Evolutionary conservation across 129 eudicot species (phyloP).

Genomic region (Helianthus tuberosus): DNA sequence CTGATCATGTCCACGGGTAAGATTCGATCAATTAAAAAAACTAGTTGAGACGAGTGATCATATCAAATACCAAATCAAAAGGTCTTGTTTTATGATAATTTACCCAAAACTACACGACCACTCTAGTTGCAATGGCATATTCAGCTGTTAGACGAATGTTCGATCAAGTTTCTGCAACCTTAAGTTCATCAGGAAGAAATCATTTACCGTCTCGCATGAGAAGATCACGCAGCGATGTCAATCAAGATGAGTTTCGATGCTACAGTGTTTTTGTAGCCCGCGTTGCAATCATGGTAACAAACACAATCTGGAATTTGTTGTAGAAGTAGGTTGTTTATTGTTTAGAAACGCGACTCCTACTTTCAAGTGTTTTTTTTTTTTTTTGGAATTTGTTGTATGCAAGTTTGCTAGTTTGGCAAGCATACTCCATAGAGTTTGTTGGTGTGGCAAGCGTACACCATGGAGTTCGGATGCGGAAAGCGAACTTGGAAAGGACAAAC

Average conservation of each 20-base stretch:
- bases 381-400: too few species aligned
- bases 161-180: slow-evolving; percentile 22
- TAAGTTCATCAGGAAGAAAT: slow-evolving; percentile 35
- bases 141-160: slow-evolving; percentile 37
- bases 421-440: too few species aligned
- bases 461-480: too few species aligned
- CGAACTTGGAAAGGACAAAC: too few species aligned
- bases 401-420: too few species aligned
- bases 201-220: slow-evolving; percentile 32
- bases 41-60: not conserved
- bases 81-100: not conserved
- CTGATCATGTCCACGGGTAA: slow-evolving; percentile 10
- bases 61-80: not conserved
- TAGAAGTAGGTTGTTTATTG: too few species aligned
- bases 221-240: slow-evolving; percentile 45
- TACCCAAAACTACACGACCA: slow-evolving; percentile 13
- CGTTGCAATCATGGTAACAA: slow-evolving; percentile 88
- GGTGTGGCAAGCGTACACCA: too few species aligned
- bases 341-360: too few species aligned
- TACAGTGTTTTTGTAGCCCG: slow-evolving; percentile 90
- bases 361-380: too few species aligned
- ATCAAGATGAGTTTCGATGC: slow-evolving; percentile 58
- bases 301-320: too few species aligned
- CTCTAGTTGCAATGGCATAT: slow-evolving; percentile 39
- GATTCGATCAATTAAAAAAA: not conserved